These are phyloP conservation scores for Pueraria montana DNA, from an alignment of 306 rosid species.

Conservation along the genomic window DNA sequence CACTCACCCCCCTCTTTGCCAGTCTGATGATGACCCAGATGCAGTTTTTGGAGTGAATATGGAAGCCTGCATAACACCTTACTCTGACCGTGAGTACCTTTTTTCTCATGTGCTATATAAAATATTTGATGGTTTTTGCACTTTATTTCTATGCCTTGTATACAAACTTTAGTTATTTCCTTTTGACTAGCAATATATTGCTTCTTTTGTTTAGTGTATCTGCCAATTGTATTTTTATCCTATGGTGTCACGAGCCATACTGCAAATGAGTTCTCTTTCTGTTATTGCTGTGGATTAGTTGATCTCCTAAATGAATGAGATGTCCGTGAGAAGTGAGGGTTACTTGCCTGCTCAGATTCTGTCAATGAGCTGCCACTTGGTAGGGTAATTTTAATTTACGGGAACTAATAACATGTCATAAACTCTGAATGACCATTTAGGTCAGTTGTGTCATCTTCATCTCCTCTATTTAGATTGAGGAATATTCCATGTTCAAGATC, in stretches of 20 bases:
- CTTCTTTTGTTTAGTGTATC: not conserved
- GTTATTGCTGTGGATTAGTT: not conserved
- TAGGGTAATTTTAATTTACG: not conserved
- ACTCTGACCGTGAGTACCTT: slow-evolving; percentile 51
- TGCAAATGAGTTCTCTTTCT: not conserved
- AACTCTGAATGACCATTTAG: not conserved
- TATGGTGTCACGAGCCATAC: not conserved
- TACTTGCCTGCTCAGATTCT: not conserved
- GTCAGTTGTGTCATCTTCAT: not conserved
- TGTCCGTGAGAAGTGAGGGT: not conserved
- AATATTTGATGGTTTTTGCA: not conserved
- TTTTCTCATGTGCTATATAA: not conserved
- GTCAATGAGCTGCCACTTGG: not conserved
- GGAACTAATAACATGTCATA: not conserved
- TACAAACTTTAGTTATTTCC: not conserved
- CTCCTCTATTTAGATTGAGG: not conserved
- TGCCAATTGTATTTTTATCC: not conserved
- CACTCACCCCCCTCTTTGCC: slow-evolving; percentile 57
- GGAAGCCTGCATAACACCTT: slow-evolving; percentile 59
- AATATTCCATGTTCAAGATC: not conserved
- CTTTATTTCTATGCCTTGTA: slow-evolving; percentile 16
- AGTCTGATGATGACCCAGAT: slow-evolving; percentile 56
- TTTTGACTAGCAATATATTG: slow-evolving; percentile 3
- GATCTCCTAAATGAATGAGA: not conserved
- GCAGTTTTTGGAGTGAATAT: slow-evolving; percentile 55